Base-by-base conservation (phyloP, 305 asterid genomes). In the Coffea humblotiana region DNA sequence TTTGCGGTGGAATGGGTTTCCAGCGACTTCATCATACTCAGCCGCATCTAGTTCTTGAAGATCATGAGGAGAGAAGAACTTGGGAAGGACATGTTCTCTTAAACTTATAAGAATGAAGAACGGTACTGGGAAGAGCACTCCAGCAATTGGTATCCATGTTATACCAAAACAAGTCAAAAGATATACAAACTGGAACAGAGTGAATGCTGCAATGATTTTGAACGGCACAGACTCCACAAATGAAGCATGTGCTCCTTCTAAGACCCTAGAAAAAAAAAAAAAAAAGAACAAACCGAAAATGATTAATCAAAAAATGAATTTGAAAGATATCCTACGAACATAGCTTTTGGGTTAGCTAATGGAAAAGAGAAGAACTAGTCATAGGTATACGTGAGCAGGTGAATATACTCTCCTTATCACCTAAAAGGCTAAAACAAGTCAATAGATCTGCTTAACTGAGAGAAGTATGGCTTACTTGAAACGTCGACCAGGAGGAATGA, bases 121-220 rank as follows among this genome's bases (percentile, higher is more conserved):
- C 0, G 93, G 97, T 18, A 96, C 67, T 3, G 99, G 99, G 80
- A 96, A 96, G 84, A 96, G 72, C 71, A 96, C 90, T 78, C 98
- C 99, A 70, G 95, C 97, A 49, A 92, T 81, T 0, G 99, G 99
- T 74, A 96, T 96, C 99, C 99, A 94, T 56, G 99, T 94, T 82
- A 96, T 88, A 64, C 97, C 99, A 25, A 89, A 96, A 88, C 98
- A 94, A 56, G 90, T 27, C 79, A 96, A 76, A 58, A 96, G 89
- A 84, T 94, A 96, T 6, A 76, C 79, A 3, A 90, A 74, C 86
- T 96, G 97, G 82, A 92, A 90, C 14, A 85, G 8, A 0, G 99
- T 96, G 74, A 96, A 96, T 82, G 82, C 75, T 81, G 88, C 88
- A 79, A 94, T 96, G 85, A 89, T 85, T 78, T 90, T 96, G 88